A percentile compares a stretch with the other conserved stretches of the same genome.
Evolutionary conservation across 371 early-diverging fungal species (phyloP).

Genomic region (Haplosporangium sp.): DNA sequence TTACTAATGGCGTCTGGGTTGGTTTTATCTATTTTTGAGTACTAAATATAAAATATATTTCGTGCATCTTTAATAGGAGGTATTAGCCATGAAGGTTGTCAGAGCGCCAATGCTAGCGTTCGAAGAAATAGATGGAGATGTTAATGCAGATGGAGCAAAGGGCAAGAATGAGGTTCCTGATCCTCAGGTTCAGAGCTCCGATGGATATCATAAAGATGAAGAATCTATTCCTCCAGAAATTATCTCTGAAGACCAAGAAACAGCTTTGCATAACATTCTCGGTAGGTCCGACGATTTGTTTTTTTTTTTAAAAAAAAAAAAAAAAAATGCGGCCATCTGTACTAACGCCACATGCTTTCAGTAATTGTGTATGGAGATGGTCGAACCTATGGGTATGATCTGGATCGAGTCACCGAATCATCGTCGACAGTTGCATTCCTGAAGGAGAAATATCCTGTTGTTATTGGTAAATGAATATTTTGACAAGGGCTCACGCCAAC

Average conservation of each 20-base stretch:
- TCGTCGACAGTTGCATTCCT: constrained; percentile 26
- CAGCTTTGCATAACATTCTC: constrained; percentile 20
- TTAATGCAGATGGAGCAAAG: neutral
- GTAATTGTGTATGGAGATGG: constrained; percentile 44
- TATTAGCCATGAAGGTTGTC: constrained; percentile 37
- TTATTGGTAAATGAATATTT: constrained; percentile 36
- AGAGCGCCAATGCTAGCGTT: constrained; percentile 5
- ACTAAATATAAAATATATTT: neutral
- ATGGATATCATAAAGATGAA: neutral
- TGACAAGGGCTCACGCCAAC: neutral
- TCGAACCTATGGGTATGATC: constrained; percentile 20
- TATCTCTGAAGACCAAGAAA: neutral
- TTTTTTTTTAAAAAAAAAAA: too few species aligned
- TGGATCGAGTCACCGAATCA: constrained; percentile 20
- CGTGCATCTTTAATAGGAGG: constrained; percentile 8
- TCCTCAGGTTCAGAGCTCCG: neutral
- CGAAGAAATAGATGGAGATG: neutral
- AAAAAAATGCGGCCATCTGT: too few species aligned
- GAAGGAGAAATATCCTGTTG: constrained; percentile 35
- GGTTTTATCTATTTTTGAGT: neutral
- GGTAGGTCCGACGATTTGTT: constrained; percentile 15
- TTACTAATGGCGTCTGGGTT: neutral
- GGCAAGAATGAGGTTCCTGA: neutral
- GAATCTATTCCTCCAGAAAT: neutral
- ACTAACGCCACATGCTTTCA: constrained; percentile 1